These are phyloP conservation scores for Singerocomus rubriflavus DNA, from an alignment of 1,284 basidiomycete species.

Conservation along the genomic window DNA sequence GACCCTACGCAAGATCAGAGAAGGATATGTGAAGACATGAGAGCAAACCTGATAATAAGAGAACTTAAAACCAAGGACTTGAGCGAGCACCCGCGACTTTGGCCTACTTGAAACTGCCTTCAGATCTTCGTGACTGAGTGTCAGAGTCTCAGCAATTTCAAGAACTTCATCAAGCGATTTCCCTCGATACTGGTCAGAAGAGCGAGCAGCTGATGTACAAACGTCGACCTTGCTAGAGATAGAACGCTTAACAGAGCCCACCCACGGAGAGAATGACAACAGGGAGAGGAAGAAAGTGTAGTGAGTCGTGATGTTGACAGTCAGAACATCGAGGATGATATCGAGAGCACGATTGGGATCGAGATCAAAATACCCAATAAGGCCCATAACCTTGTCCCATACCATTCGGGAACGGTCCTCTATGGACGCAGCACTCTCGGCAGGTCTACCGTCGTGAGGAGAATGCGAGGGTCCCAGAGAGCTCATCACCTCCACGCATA, in stretches of 20 bases:
- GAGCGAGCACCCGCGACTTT: constrained; percentile 71
- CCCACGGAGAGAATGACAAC: constrained; percentile 83
- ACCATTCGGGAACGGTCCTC: constrained; percentile 67
- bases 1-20: constrained; percentile 39
- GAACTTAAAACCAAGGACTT: constrained; percentile 97
- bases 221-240: constrained; percentile 26
- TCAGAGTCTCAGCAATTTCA: constrained; percentile 43
- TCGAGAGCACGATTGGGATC: constrained; percentile 95
- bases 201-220: constrained; percentile 38
- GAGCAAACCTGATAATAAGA: constrained; percentile 75
- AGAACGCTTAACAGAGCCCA: constrained; percentile 40
- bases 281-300: constrained; percentile 91
- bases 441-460: constrained; percentile 53
- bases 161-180: constrained; percentile 68
- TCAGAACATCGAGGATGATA: constrained; percentile 89
- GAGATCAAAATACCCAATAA: constrained; percentile 95
- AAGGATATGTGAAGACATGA: not conserved
- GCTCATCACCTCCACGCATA: constrained; percentile 81
- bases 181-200: constrained; percentile 46
- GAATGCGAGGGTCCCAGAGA: constrained; percentile 74
- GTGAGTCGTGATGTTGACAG: constrained; percentile 78
- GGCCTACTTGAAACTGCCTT: constrained; percentile 17
- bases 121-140: constrained; percentile 12
- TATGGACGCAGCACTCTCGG: constrained; percentile 55
- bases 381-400: constrained; percentile 85